Conservation (phyloP, 1,139 yeast genomes). For the Yamadazyma sp. region DNA sequence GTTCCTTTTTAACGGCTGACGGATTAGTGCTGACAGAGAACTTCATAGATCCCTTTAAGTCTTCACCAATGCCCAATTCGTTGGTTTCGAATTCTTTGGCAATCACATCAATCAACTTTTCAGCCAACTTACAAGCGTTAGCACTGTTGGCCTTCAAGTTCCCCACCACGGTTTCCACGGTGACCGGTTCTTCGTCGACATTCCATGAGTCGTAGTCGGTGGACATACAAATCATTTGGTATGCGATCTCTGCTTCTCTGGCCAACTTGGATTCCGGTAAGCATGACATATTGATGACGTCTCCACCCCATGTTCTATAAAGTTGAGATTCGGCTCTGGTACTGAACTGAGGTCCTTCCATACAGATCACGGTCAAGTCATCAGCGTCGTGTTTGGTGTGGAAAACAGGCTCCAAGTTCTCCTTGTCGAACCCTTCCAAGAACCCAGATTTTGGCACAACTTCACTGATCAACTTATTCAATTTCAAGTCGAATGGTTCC, state of each 20-base stretch:
- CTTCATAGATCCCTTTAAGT: constrained; percentile 75
- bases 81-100: constrained; percentile 62
- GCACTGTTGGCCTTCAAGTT: constrained; percentile 84
- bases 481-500: constrained; percentile 84
- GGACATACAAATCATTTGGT: constrained; percentile 98
- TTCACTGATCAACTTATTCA: constrained; percentile 65
- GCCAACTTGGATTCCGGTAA: constrained; percentile 96
- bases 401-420: constrained; percentile 40
- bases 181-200: constrained; percentile 90
- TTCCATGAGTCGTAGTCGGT: constrained; percentile 99
- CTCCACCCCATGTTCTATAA: constrained; percentile 89
- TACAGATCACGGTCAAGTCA: constrained; percentile 85
- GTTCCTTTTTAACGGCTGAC: constrained; percentile 70
- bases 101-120: constrained; percentile 62
- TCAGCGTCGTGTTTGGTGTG: constrained; percentile 56
- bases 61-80: constrained; percentile 56
- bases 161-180: constrained; percentile 93
- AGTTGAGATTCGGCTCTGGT: constrained; percentile 95
- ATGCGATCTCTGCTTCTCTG: constrained; percentile 93
- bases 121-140: constrained; percentile 80
- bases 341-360: constrained; percentile 99
- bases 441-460: constrained; percentile 52
- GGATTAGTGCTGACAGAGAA: constrained; percentile 78
- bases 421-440: constrained; percentile 48
- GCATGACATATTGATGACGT: constrained; percentile 94